Base-by-base conservation (phyloP, 306 rosid species). In the Hippophae tibetana region DNA sequence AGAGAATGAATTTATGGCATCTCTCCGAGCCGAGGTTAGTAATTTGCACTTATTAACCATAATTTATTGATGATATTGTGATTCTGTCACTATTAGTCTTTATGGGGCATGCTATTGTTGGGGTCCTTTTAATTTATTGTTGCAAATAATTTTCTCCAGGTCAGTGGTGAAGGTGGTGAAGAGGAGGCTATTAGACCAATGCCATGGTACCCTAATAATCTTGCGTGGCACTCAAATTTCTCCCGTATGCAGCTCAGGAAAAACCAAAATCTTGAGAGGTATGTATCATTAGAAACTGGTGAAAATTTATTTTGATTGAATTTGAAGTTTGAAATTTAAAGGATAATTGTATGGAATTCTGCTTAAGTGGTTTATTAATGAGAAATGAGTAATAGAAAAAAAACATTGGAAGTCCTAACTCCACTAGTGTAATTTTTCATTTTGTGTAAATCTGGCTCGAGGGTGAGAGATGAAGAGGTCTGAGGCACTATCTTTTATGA, bases 181-280 rank as follows among this genome's bases (percentile, higher is more conserved):
- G 62, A 47, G 0, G 86, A 77, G 80, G 90, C 99, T 40, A 89
- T 93, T 71, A 77, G 94, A 68, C 95, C 99, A 3, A 72, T 93
- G 75, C 74, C 84, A 14, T 93, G 99, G 99, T 93, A 93, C 71
- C 99, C 97, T 58, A 81, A 76, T 60, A 84, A 84, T 62, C 84
- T 93, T 44, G 99, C 99, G 56, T 93, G 99, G 99, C 99, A 89
- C 74, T 88, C 95, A 0, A 93, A 79, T 75, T 93, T 93, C 54
- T 93, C 99, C 5, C 77, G 99, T 42, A 93, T 93, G 99, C 95
- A 93, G 76, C 84, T 93, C 51, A 76, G 99, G 85, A 93, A 88
- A 86, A 93, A 75, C 70, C 97, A 82, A 77, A 79, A 92, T 13
- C 86, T 93, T 44, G 97, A 88, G 87, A 84, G 95, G 99, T 93